Evolutionary conservation across 495 filamentous ascomycete species (phyloP).

Genomic region (Daldinia vernicosa): DNA sequence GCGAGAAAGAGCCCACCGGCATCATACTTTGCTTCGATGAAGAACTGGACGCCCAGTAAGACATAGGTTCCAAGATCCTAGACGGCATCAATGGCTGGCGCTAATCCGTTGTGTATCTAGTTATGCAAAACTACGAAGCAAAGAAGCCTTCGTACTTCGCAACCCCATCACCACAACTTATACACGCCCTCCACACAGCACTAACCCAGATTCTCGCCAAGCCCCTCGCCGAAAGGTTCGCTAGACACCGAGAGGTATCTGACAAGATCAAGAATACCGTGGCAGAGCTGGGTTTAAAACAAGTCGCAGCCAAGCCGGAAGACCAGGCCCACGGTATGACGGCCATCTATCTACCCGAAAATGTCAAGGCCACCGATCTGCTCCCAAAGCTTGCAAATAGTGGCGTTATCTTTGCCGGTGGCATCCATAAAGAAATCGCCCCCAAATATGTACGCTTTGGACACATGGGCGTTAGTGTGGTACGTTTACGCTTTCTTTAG

Average conservation of each 20-base stretch:
- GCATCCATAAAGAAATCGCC: constrained; percentile 83
- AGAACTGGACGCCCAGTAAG: constrained; percentile 92
- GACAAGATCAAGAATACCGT: constrained; percentile 84
- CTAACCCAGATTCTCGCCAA: constrained; percentile 82
- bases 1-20: constrained; percentile 78
- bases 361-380: constrained; percentile 78
- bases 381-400: constrained; percentile 87
- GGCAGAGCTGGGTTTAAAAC: constrained; percentile 80
- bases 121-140: constrained; percentile 99
- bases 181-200: constrained; percentile 95
- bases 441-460: constrained; percentile 71
- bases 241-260: constrained; percentile 75
- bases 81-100: constrained; percentile 18
- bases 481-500: constrained; percentile 55
- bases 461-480: constrained; percentile 96
- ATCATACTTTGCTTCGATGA: constrained; percentile 93
- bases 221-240: constrained; percentile 82
- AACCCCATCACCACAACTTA: constrained; percentile 91
- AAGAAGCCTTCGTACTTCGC: constrained; percentile 98
- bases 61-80: background rate
- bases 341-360: constrained; percentile 92
- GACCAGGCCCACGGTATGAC: constrained; percentile 98
- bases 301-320: constrained; percentile 82
- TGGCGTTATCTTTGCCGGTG: constrained; percentile 92
- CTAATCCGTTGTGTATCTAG: constrained; percentile 45